Conservation (phyloP, 1,139 yeast species). For the Blastobotrys raffinosifermentans region DNA sequence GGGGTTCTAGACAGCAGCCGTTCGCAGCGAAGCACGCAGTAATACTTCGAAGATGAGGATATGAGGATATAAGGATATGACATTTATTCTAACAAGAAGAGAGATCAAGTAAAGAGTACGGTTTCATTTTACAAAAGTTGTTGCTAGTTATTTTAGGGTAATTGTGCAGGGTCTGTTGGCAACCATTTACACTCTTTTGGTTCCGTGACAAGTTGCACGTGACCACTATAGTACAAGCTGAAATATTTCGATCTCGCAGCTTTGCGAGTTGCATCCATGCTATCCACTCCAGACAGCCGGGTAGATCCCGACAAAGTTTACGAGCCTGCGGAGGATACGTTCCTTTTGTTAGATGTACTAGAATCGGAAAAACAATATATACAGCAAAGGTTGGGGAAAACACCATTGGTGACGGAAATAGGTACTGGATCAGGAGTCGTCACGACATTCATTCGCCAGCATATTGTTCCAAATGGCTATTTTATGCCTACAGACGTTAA, state of each 20-base stretch:
- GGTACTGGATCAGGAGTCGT: conserved; percentile 93
- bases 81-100: too few relatives aligned
- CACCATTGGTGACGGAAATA: conserved; percentile 68
- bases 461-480: conserved; percentile 44
- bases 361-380: conserved; percentile 46
- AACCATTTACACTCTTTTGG: conserved; percentile 1
- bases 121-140: too few relatives aligned
- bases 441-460: conserved; percentile 59
- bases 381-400: conserved; percentile 4
- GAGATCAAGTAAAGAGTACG: too few relatives aligned
- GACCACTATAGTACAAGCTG: not conserved
- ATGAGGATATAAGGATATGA: too few relatives aligned
- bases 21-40: too few relatives aligned
- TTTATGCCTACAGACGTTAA: conserved; percentile 72
- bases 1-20: too few relatives aligned
- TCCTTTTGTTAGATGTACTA: conserved; percentile 68
- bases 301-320: conserved; percentile 57
- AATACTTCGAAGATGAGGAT: too few relatives aligned
- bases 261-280: conserved; percentile 34
- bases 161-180: too few relatives aligned
- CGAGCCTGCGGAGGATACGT: conserved; percentile 93
- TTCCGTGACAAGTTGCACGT: not conserved
- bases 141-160: too few relatives aligned
- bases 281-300: conserved; percentile 48
- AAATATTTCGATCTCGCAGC: not conserved